Base-by-base conservation (phyloP, 805 yeast genomes). In the Saccharomycopsis sp. region DNA sequence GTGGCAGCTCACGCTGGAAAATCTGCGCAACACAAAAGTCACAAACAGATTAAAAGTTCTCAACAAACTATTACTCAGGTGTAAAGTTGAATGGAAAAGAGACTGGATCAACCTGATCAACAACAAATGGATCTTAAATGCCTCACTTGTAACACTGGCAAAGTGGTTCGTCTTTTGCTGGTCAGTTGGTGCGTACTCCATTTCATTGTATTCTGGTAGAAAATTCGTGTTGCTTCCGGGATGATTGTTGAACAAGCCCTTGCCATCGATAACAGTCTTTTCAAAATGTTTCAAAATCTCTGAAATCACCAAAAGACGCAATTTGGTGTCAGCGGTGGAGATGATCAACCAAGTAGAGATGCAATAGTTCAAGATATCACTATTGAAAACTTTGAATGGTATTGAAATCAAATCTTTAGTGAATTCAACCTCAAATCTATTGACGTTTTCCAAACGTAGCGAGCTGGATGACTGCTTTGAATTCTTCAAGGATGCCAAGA, bases 121-220 rank as follows among this genome's bases (percentile, higher is more conserved):
- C 43, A 71, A 68, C 30, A 73, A 58, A 56, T 92, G 96, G 0
- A 94, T 83, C 40, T 77, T 75, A 42, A 74, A 60, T 4, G 66
- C 57, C 38, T 67, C 62, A 4, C 70, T 65, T 1, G 78, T 75
- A 2, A 56, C 49, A 2, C 60, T 57, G 0, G 85, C 76, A 25
- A 64, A 60, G 45, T 70, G 73, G 40, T 72, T 71, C 5, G 79
- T 68, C 5, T 65, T 67, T 34, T 65, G 64, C 50, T 75, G 78
- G 59, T 81, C 78, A 34, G 94, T 77, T 8, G 98, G 96, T 1
- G 87, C 63, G 52, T 92, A 92, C 48, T 84, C 92, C 98, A 92
- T 92, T 38, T 67, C 69, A 48, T 73, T 62, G 57, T 67, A 79
- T 41, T 79, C 83, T 18, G 89, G 46, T 20, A 35, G 36, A 25